A percentile compares a stretch with the other conserved stretches of the same genome.
phyloP scores from a whole-genome alignment of 2,329 filamentous ascomycete species.

The Colletotrichum falcatum region DNA sequence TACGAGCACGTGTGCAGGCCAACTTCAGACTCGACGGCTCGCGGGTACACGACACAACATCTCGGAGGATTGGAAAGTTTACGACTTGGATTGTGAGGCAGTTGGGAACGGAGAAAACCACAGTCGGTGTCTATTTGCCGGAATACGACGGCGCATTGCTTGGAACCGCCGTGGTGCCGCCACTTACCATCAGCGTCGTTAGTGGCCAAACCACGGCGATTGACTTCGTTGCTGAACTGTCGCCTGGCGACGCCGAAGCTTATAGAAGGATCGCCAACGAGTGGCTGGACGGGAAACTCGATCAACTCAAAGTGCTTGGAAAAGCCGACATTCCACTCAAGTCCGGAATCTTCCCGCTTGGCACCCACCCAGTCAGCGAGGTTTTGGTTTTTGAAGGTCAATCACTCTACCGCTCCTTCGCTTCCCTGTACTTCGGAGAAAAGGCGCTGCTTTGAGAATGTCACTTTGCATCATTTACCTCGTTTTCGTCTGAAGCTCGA shows the following conservation, averaged over 20 bases:
- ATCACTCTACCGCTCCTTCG: slow-evolving; percentile 74
- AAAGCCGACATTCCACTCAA: slow-evolving; percentile 79
- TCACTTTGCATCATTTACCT: slow-evolving; percentile 34
- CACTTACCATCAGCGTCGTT: slow-evolving; percentile 79
- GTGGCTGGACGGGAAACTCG: slow-evolving; percentile 85
- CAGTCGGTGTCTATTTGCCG: slow-evolving; percentile 82
- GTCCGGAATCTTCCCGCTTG: slow-evolving; percentile 83
- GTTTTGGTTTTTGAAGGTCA: slow-evolving; percentile 86
- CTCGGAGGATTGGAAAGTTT: slow-evolving; percentile 80
- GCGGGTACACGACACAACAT: slow-evolving; percentile 76
- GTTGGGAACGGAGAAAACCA: slow-evolving; percentile 79
- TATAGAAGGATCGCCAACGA: slow-evolving; percentile 87
- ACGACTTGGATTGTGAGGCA: slow-evolving; percentile 84
- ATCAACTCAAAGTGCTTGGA: slow-evolving; percentile 77
- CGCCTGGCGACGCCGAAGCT: slow-evolving; percentile 80
- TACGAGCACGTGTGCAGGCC: slow-evolving; percentile 83
- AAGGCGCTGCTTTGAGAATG: slow-evolving; percentile 56
- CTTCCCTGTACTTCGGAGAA: slow-evolving; percentile 71
- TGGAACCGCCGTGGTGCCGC: slow-evolving; percentile 81
- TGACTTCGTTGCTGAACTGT: slow-evolving; percentile 82
- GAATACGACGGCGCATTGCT: slow-evolving; percentile 83
- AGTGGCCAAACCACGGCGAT: slow-evolving; percentile 82
- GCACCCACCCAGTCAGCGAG: slow-evolving; percentile 80
- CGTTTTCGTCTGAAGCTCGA: neutral
- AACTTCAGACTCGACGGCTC: slow-evolving; percentile 84